phyloP scores from a whole-genome alignment of 2,329 filamentous ascomycete genomes.

The Phialophora macrospora region DNA sequence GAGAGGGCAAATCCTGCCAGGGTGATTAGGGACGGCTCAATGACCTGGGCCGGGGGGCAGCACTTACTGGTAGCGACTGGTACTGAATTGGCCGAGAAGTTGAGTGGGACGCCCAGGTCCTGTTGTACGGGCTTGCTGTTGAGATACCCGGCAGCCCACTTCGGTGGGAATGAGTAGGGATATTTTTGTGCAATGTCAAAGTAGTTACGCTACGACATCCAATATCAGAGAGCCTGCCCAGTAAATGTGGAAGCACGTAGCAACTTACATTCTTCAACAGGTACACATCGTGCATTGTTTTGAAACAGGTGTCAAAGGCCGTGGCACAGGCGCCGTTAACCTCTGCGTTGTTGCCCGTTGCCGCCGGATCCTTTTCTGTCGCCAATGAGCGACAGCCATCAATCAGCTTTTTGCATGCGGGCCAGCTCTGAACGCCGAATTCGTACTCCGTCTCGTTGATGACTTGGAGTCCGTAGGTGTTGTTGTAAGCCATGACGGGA shows the following conservation, averaged over 20 bases:
- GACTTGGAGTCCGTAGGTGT: slow-evolving; percentile 56
- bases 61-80: slow-evolving; percentile 52
- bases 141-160: slow-evolving; percentile 57
- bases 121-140: slow-evolving; percentile 62
- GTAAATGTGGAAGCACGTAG: neutral
- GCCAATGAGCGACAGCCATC: slow-evolving; percentile 52
- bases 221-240: neutral
- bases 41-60: neutral
- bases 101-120: slow-evolving; percentile 64
- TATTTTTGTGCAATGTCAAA: slow-evolving; percentile 57
- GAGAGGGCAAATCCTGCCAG: slow-evolving; percentile 53
- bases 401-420: slow-evolving; percentile 56
- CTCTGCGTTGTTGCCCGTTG: slow-evolving; percentile 43
- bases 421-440: slow-evolving; percentile 36
- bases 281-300: slow-evolving; percentile 7
- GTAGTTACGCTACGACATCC: slow-evolving; percentile 45
- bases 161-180: slow-evolving; percentile 53
- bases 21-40: slow-evolving; percentile 42
- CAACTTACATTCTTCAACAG: neutral
- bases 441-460: slow-evolving; percentile 50
- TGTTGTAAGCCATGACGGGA: slow-evolving; percentile 55
- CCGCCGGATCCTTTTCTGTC: slow-evolving; percentile 46
- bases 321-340: neutral
- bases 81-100: slow-evolving; percentile 56
- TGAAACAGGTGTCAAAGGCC: slow-evolving; percentile 9